Conservation (phyloP, 805 yeast species). For the Grigorovia humatica region DNA sequence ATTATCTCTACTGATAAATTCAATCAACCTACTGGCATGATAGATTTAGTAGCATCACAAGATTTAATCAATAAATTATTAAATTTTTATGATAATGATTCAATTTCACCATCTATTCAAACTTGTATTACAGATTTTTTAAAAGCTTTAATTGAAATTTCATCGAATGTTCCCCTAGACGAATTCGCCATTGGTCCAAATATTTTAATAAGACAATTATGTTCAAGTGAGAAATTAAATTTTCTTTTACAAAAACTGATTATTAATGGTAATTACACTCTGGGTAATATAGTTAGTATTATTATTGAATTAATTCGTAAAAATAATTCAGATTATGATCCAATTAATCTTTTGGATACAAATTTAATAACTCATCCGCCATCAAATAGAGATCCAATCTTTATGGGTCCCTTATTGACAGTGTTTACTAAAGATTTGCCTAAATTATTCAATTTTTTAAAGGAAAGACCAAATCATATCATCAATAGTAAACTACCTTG, state of each 20-base stretch:
- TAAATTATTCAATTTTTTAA: constrained; percentile 11
- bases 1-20: constrained; percentile 87
- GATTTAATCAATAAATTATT: constrained; percentile 59
- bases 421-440: constrained; percentile 56
- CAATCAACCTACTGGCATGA: constrained; percentile 79
- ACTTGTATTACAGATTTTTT: constrained; percentile 90
- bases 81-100: constrained; percentile 50
- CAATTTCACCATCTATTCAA: constrained; percentile 53
- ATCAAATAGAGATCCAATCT: constrained; percentile 79
- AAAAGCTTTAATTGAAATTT: constrained; percentile 84
- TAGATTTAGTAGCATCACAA: constrained; percentile 69
- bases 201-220: constrained; percentile 76
- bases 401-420: constrained; percentile 70
- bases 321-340: constrained; percentile 91
- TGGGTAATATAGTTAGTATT: constrained; percentile 85
- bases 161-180: constrained; percentile 80
- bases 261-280: constrained; percentile 58
- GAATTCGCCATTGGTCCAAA: constrained; percentile 89
- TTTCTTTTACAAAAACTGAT: constrained; percentile 64
- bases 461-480: constrained; percentile 10
- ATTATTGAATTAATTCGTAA: constrained; percentile 89
- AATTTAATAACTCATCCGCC: constrained; percentile 81
- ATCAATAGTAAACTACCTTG: not conserved
- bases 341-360: constrained; percentile 64
- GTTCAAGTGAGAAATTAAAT: constrained; percentile 52